phyloP scores from a whole-genome alignment of 768 basidiomycete genomes.

The Podaxis sp. region DNA sequence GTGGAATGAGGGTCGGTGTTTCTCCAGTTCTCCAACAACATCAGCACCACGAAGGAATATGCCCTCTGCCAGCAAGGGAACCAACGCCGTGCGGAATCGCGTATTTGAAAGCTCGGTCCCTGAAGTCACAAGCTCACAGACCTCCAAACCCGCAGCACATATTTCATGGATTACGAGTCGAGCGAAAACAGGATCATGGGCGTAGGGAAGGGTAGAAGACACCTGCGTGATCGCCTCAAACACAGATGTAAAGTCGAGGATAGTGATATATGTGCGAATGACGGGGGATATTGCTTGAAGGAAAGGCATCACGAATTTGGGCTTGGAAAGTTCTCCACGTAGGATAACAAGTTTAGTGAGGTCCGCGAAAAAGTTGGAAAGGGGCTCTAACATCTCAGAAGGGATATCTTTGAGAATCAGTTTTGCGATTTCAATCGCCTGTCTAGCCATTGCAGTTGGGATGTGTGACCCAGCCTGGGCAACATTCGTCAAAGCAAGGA shows the following conservation, averaged over 20 bases:
- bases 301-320: constrained; percentile 51
- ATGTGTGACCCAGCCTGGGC: constrained; percentile 50
- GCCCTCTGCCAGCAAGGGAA: constrained; percentile 41
- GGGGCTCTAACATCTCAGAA: constrained; percentile 30
- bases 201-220: constrained; percentile 41
- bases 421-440: constrained; percentile 55
- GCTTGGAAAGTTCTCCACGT: constrained; percentile 38
- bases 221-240: constrained; percentile 51
- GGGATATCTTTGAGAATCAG: constrained; percentile 53
- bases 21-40: constrained; percentile 55
- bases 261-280: constrained; percentile 44
- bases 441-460: constrained; percentile 33
- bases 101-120: constrained; percentile 38
- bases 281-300: constrained; percentile 57
- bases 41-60: constrained; percentile 51
- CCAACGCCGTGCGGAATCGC: constrained; percentile 37
- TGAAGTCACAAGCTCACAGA: constrained; percentile 43
- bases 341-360: constrained; percentile 50
- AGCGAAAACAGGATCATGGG: constrained; percentile 51
- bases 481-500: constrained; percentile 51
- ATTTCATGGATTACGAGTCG: constrained; percentile 43
- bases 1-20: constrained; percentile 50
- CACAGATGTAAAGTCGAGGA: constrained; percentile 57
- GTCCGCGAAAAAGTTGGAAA: constrained; percentile 53
- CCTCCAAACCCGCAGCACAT: constrained; percentile 43